These are phyloP conservation scores for Aureobasidium lini DNA, from an alignment of 2,329 filamentous ascomycete species.

Conservation along the genomic window DNA sequence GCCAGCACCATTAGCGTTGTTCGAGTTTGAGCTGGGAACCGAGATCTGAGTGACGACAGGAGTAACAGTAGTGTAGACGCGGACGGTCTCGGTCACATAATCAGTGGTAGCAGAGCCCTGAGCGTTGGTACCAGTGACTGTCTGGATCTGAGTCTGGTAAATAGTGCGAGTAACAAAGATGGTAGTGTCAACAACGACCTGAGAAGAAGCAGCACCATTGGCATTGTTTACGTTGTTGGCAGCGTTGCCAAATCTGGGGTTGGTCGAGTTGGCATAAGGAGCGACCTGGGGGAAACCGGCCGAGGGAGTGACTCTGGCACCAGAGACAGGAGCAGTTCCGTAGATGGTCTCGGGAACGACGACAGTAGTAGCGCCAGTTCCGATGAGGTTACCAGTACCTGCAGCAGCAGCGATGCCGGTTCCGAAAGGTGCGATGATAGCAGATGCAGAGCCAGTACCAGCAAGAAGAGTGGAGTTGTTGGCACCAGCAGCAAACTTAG, in stretches of 20 bases:
- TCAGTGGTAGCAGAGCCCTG: slow-evolving; percentile 2
- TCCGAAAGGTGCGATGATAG: background rate
- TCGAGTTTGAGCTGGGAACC: background rate
- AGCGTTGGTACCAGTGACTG: background rate
- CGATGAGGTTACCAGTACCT: background rate
- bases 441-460: background rate
- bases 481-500: background rate
- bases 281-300: slow-evolving; percentile 2
- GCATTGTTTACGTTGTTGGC: background rate
- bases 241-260: background rate
- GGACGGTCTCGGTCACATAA: slow-evolving; percentile 5
- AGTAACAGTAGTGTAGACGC: slow-evolving; percentile 1
- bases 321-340: background rate
- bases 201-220: background rate
- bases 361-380: background rate
- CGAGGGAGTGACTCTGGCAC: background rate
- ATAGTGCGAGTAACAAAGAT: background rate
- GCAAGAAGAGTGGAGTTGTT: slow-evolving; percentile 3
- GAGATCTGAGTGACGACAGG: background rate
- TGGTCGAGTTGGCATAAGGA: slow-evolving; percentile 4
- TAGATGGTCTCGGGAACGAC: background rate
- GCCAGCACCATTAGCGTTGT: background rate
- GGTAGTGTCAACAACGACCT: background rate
- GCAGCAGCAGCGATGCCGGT: background rate
- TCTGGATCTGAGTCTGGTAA: slow-evolving; percentile 1